Percentiles rank a stretch among this genome's conserved stretches.
Evolutionary conservation across 768 basidiomycete genomes (phyloP).

Genomic region (Epithele typhae): DNA sequence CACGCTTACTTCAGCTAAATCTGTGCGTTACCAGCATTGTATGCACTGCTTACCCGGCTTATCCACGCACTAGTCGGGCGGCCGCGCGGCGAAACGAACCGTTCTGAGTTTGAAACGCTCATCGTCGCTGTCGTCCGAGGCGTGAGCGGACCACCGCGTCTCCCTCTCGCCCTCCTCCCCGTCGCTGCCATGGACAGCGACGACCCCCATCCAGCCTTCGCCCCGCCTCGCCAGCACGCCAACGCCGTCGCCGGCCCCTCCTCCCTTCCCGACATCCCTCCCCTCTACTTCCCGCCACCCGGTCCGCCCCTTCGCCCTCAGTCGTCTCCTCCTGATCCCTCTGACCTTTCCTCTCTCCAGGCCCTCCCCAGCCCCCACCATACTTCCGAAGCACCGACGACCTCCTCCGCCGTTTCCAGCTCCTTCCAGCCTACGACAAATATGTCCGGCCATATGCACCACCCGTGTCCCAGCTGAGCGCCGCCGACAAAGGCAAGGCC

Average conservation of each 20-base stretch:
- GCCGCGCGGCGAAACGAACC: slow-evolving; percentile 5
- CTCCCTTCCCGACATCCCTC: slow-evolving; percentile 31
- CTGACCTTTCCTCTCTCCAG: slow-evolving; percentile 15
- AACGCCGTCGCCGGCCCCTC: slow-evolving; percentile 67
- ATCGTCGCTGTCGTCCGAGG: slow-evolving; percentile 9
- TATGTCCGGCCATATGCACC: slow-evolving; percentile 59
- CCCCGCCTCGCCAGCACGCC: slow-evolving; percentile 20
- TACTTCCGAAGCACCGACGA: slow-evolving; percentile 75
- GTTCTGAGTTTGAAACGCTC: slow-evolving; percentile 13
- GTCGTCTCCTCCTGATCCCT: slow-evolving; percentile 3
- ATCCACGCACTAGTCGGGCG: too few relatives aligned
- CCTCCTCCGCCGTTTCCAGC: slow-evolving; percentile 66
- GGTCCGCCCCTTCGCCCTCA: slow-evolving; percentile 24
- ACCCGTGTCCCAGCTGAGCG: slow-evolving; percentile 23
- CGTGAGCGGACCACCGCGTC: slow-evolving; percentile 11
- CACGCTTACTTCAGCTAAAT: neutral
- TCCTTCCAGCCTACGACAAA: slow-evolving; percentile 74
- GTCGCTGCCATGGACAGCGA: slow-evolving; percentile 28
- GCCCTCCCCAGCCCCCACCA: slow-evolving; percentile 25
- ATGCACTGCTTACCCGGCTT: neutral
- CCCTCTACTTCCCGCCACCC: slow-evolving; percentile 26
- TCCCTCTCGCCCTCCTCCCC: slow-evolving; percentile 5
- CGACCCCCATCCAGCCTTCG: slow-evolving; percentile 11
- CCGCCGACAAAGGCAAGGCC: slow-evolving; percentile 28
- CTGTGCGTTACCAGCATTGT: neutral